phyloP scores from a whole-genome alignment of 768 basidiomycete genomes.

The Hemileccinum impolitum region DNA sequence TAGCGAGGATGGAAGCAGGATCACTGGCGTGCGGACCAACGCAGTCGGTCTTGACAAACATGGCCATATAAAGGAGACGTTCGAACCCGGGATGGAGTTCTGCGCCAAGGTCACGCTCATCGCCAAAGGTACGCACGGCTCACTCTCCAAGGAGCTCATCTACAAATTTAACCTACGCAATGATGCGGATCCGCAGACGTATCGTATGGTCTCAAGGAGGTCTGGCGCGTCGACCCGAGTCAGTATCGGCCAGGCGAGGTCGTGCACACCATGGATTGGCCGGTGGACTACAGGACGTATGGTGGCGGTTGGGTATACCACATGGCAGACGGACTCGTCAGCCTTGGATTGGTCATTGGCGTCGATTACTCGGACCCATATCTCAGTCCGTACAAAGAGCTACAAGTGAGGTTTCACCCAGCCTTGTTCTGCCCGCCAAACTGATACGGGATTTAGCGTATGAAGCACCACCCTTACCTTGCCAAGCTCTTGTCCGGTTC shows the following conservation, averaged over 20 bases:
- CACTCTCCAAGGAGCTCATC: conserved; percentile 77
- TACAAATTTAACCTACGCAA: conserved; percentile 70
- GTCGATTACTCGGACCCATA: conserved; percentile 95
- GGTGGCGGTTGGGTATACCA: conserved; percentile 97
- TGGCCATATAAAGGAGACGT: conserved; percentile 74
- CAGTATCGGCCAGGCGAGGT: conserved; percentile 67
- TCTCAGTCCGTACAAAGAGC: conserved; percentile 85
- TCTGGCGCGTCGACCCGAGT: conserved; percentile 80
- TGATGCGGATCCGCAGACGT: conserved; percentile 80
- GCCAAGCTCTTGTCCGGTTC: conserved; percentile 71
- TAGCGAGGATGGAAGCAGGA: conserved; percentile 41
- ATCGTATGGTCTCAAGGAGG: conserved; percentile 97
- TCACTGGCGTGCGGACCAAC: conserved; percentile 79
- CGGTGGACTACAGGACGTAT: conserved; percentile 68
- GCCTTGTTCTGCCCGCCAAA: background rate
- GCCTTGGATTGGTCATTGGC: conserved; percentile 87
- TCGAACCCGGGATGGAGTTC: conserved; percentile 97
- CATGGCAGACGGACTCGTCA: conserved; percentile 89
- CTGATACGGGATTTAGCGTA: conserved; percentile 44
- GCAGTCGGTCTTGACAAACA: conserved; percentile 88
- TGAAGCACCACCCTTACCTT: conserved; percentile 98
- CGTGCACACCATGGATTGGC: conserved; percentile 96
- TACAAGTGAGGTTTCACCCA: conserved; percentile 60
- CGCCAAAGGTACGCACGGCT: conserved; percentile 94
- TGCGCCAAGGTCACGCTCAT: conserved; percentile 87